Conservation (phyloP, 2,329 filamentous ascomycete species). For the Shiraia bambusicola region DNA sequence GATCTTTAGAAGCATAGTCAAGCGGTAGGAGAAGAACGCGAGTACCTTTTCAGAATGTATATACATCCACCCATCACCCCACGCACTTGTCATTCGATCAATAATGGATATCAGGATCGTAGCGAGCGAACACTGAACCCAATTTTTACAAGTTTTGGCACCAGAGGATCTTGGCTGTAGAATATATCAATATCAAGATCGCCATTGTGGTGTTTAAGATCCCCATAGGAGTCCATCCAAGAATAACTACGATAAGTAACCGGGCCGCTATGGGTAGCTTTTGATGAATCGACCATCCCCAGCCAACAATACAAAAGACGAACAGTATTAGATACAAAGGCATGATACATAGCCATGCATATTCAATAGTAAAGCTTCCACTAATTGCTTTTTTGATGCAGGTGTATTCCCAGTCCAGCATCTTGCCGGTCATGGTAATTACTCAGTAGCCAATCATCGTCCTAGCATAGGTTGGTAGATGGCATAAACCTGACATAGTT, state of each 20-base stretch:
- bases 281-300: constrained; percentile 29
- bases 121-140: constrained; percentile 28
- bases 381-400: constrained; percentile 31
- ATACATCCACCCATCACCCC: constrained; percentile 33
- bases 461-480: constrained; percentile 58
- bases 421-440: constrained; percentile 55
- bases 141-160: constrained; percentile 30
- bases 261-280: constrained; percentile 26
- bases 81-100: constrained; percentile 22
- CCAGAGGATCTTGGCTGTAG: constrained; percentile 27
- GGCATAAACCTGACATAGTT: constrained; percentile 40
- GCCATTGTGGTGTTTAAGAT: constrained; percentile 36
- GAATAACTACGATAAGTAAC: constrained; percentile 21
- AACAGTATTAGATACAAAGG: constrained; percentile 29
- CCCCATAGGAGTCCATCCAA: constrained; percentile 31
- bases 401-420: constrained; percentile 56
- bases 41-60: constrained; percentile 26
- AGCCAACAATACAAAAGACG: constrained; percentile 27
- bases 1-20: constrained; percentile 33
- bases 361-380: constrained; percentile 29
- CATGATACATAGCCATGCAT: constrained; percentile 31
- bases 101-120: constrained; percentile 29
- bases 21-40: constrained; percentile 28
- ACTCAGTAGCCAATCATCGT: constrained; percentile 58
- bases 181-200: constrained; percentile 36